These are phyloP conservation scores for Leccinellum luteum DNA, from an alignment of 768 basidiomycete species.

Conservation along the genomic window DNA sequence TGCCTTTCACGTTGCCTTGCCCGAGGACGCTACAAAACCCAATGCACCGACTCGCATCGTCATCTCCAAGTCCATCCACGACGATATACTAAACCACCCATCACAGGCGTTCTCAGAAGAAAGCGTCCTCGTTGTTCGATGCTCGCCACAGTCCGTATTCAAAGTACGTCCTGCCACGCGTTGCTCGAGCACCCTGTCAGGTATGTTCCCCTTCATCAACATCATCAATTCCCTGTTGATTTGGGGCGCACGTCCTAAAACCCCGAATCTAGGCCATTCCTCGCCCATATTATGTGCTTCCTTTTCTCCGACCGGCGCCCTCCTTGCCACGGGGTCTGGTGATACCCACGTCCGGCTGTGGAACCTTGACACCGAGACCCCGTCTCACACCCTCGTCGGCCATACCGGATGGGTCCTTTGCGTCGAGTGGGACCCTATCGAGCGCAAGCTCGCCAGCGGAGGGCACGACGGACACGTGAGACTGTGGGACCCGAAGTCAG, in stretches of 20 bases:
- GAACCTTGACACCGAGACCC: conserved; percentile 92
- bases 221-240: conserved; percentile 4
- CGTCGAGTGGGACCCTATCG: conserved; percentile 95
- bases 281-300: conserved; percentile 94
- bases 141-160: conserved; percentile 96
- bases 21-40: conserved; percentile 49
- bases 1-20: conserved; percentile 80
- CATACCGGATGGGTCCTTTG: conserved; percentile 97
- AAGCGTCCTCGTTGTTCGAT: conserved; percentile 84
- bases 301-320: conserved; percentile 89
- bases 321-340: conserved; percentile 93
- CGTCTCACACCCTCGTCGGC: conserved; percentile 81
- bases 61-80: conserved; percentile 79
- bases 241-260: conserved; percentile 6
- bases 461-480: conserved; percentile 93
- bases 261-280: conserved; percentile 62
- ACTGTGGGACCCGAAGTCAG: conserved; percentile 92
- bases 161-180: conserved; percentile 90
- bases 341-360: conserved; percentile 92
- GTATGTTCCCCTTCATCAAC: conserved; percentile 36
- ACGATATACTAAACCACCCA: conserved; percentile 73
- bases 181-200: conserved; percentile 90
- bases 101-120: conserved; percentile 77
- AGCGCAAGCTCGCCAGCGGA: conserved; percentile 87
- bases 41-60: conserved; percentile 71